Evolutionary conservation across 176 grass and related monocot species (phyloP).

Genomic region (Oryza brachyantha): DNA sequence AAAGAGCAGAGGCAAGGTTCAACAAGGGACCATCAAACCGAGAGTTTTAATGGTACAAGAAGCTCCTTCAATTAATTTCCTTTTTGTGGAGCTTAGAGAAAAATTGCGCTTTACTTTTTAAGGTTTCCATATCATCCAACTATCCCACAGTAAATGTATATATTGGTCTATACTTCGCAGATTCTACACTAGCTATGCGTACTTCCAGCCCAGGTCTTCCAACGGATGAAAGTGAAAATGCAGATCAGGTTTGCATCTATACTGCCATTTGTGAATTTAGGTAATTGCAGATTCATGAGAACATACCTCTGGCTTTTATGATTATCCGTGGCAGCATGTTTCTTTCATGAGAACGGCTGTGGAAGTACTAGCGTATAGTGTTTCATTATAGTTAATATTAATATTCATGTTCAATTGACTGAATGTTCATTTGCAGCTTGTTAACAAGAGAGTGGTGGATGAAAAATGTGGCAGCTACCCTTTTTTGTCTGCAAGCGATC

Average conservation of each 20-base stretch:
- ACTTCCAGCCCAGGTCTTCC: background rate
- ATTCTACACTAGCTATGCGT: background rate
- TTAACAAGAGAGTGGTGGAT: background rate
- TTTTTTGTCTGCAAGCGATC: background rate
- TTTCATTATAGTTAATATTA: background rate
- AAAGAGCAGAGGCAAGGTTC: conserved; percentile 19
- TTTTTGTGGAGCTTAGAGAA: background rate
- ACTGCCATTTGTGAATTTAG: background rate
- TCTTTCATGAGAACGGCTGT: background rate
- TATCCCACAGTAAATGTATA: background rate
- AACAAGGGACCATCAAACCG: conserved; percentile 20
- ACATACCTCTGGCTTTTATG: background rate
- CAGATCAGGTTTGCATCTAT: conserved; percentile 39
- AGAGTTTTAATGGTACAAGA: conserved; percentile 21
- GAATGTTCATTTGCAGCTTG: conserved; percentile 28
- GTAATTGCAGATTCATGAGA: background rate
- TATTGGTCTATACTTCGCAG: conserved; percentile 30
- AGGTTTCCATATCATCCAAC: background rate
- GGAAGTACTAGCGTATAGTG: background rate
- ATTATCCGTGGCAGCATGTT: background rate
- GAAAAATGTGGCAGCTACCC: background rate
- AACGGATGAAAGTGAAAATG: background rate
- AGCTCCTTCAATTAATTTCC: conserved; percentile 1
- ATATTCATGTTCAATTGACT: background rate
- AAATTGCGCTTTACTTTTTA: background rate